These are phyloP conservation scores for Austropuccinia psidii DNA, from an alignment of 1,284 basidiomycete genomes.

Conservation along the genomic window DNA sequence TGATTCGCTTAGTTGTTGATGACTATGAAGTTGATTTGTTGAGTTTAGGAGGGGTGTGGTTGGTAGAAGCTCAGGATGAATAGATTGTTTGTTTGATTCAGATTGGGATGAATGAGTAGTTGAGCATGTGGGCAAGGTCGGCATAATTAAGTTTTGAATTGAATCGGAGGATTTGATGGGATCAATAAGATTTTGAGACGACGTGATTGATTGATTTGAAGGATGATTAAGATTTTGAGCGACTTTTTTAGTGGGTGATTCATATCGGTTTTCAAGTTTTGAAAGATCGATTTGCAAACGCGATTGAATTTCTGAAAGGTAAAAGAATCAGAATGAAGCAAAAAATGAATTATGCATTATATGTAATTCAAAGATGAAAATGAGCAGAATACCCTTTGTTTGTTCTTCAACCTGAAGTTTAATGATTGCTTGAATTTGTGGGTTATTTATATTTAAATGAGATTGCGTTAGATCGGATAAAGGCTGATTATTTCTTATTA, in stretches of 20 bases:
- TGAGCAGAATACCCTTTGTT: not conserved
- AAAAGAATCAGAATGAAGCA: not conserved
- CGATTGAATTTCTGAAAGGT: slow-evolving; percentile 1
- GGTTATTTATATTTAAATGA: slow-evolving; percentile 14
- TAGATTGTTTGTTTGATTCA: not conserved
- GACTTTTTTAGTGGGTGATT: slow-evolving; percentile 13
- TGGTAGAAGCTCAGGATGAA: not conserved
- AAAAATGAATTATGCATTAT: not conserved
- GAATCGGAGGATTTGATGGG: too few species aligned
- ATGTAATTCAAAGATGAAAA: not conserved
- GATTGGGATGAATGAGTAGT: not conserved
- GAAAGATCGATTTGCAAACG: slow-evolving; percentile 12
- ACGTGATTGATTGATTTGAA: not conserved
- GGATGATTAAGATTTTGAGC: not conserved
- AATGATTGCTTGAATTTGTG: slow-evolving; percentile 11
- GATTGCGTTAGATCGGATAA: slow-evolving; percentile 8
- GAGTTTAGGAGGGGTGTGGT: not conserved
- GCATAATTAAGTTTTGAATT: too few species aligned
- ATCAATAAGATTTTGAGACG: not conserved
- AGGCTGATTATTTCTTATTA: too few species aligned
- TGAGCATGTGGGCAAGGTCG: too few species aligned
- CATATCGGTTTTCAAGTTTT: slow-evolving; percentile 4
- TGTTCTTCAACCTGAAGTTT: slow-evolving; percentile 12
- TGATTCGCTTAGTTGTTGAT: too few species aligned
- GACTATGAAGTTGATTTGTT: too few species aligned